These are phyloP conservation scores for Aspergillus heteromorphus DNA, from an alignment of 495 filamentous ascomycete genomes.

Conservation along the genomic window DNA sequence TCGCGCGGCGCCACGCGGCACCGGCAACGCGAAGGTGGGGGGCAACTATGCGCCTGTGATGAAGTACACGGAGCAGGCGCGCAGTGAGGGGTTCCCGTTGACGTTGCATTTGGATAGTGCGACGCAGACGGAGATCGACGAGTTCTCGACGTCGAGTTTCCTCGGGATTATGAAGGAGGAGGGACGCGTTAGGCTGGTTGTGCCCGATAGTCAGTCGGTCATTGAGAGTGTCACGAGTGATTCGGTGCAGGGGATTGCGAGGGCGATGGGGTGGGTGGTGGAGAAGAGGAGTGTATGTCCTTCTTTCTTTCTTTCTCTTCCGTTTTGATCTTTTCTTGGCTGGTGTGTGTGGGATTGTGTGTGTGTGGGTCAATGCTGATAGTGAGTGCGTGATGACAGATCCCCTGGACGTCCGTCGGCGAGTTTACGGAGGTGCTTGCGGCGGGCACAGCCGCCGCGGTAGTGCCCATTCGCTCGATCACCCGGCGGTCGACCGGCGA, in stretches of 20 bases:
- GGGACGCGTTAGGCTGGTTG: constrained; percentile 39
- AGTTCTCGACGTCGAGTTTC: constrained; percentile 45
- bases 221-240: constrained; percentile 65
- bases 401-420: constrained; percentile 63
- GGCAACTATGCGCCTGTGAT: constrained; percentile 48
- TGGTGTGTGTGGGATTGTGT: not conserved
- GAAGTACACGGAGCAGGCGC: constrained; percentile 33
- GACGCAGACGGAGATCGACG: constrained; percentile 39
- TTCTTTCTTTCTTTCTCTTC: not conserved
- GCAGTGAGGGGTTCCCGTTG: constrained; percentile 37
- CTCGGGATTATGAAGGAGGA: constrained; percentile 29
- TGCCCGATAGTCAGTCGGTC: constrained; percentile 59
- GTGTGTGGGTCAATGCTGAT: not conserved
- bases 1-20: constrained; percentile 41
- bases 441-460: constrained; percentile 74
- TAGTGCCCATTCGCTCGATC: constrained; percentile 79
- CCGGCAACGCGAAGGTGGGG: constrained; percentile 41
- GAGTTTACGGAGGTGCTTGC: constrained; percentile 73
- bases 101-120: constrained; percentile 45
- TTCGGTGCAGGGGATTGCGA: constrained; percentile 52
- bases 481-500: constrained; percentile 24
- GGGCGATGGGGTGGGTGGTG: constrained; percentile 53
- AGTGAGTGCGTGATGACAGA: constrained; percentile 25
- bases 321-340: not conserved
- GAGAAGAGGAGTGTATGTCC: constrained; percentile 40